phyloP scores from a whole-genome alignment of 192 early-diverging fungal species.

The Backusella luteola region DNA sequence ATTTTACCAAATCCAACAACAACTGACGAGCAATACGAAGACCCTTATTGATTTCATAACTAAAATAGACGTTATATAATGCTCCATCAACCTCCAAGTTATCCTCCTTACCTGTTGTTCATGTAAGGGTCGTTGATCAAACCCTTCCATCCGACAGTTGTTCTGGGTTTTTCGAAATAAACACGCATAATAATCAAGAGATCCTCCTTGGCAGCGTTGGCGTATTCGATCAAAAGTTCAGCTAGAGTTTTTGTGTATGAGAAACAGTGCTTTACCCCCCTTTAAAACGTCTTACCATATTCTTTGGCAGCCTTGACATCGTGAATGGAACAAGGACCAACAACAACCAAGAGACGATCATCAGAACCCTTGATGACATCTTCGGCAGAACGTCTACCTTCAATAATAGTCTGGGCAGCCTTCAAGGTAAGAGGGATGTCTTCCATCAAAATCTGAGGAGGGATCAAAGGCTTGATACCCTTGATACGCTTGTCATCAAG shows the following conservation, averaged over 20 bases:
- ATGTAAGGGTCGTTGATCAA: conserved; percentile 81
- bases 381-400: conserved; percentile 63
- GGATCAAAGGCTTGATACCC: conserved; percentile 78
- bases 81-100: neutral
- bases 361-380: conserved; percentile 69
- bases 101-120: conserved; percentile 53
- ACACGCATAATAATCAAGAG: conserved; percentile 80
- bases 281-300: conserved; percentile 46
- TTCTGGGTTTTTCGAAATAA: conserved; percentile 87
- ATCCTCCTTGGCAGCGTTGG: conserved; percentile 42
- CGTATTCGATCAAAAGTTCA: conserved; percentile 1
- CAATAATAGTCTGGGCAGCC: conserved; percentile 72
- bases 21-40: conserved; percentile 73
- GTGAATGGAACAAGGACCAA: conserved; percentile 88
- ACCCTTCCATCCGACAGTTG: conserved; percentile 92
- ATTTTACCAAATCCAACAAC: conserved; percentile 48
- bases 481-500: conserved; percentile 91
- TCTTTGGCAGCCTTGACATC: conserved; percentile 75
- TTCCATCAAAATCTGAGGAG: conserved; percentile 92
- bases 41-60: conserved; percentile 82
- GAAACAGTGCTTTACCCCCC: neutral
- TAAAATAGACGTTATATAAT: conserved; percentile 5
- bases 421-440: conserved; percentile 76
- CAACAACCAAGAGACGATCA: conserved; percentile 77
- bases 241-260: neutral